Base-by-base conservation (phyloP, 1,139 yeast genomes). In the Protomyces arabidopsidicola region DNA sequence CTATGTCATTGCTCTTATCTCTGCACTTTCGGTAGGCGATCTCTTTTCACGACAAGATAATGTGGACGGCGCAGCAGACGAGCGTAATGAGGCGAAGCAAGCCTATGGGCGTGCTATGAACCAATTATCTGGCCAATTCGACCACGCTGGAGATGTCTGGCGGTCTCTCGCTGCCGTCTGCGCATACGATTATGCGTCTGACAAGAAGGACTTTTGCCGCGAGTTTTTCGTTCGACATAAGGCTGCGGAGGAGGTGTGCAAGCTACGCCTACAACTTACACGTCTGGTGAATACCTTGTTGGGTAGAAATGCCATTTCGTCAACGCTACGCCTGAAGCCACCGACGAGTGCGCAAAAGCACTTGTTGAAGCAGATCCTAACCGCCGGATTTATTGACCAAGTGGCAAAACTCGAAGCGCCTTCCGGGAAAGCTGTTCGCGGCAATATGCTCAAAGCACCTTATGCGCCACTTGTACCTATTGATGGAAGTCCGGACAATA, bases 11-110 rank as follows among this genome's bases (percentile, higher is more conserved):
- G 95, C 98, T 0, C 81, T 95, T 65, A 98, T 95, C 1, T 88
- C 98, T 20, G 96, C 93, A 0, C 76, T 95, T 52, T 87, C 98
- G 0, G 98, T 93, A 54, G 98, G 97, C 2, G 96, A 91, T 71
- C 97, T 69, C n/a, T 70, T 70, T 56, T 55, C 69, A 12, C 55
- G 69, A 14, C 70, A 70, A 53, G 67, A 68, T 24, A 71, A 66
- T 35, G 69, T 68, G 53, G 53, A 65, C 53, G 67, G 67, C 51
- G 65, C 68, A 65, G 71, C 45, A 75, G 74, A 53, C 72, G 76
- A 68, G 77, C 82, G 61, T 75, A 75, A 35, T 68, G 82, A 65
- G 78, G 86, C 65, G 68, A 80, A 9, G 80, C 81, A 60, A 88
- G 79, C 71, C 76, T 78, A 71, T 81, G 81, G 69, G 83, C 88